Conservation (phyloP, 257 asterid genomes). For the Solanum peruvianum region DNA sequence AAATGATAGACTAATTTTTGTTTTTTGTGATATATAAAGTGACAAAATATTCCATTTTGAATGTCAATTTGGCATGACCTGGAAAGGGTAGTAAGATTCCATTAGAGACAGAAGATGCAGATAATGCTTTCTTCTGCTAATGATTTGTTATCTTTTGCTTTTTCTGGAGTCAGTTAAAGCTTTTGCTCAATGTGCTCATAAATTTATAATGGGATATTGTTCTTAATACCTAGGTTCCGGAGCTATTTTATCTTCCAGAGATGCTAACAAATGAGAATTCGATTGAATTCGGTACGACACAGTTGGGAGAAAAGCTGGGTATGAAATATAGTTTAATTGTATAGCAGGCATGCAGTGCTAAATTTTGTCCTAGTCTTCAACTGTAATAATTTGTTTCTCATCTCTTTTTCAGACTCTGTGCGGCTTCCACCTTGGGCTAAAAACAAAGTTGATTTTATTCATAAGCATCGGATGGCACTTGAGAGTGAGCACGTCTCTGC, state of each 20-base stretch:
- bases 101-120: neutral
- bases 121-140: neutral
- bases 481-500: constrained; percentile 96
- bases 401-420: constrained; percentile 46
- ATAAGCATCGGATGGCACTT: constrained; percentile 91
- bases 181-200: constrained; percentile 5
- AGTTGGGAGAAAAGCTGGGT: constrained; percentile 89
- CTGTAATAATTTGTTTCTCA: neutral
- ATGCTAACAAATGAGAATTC: constrained; percentile 65
- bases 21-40: neutral
- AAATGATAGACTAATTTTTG: neutral
- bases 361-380: neutral
- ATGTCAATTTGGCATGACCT: neutral
- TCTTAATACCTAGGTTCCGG: constrained; percentile 58
- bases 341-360: neutral
- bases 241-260: constrained; percentile 88
- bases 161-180: neutral
- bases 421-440: constrained; percentile 95
- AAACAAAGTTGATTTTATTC: constrained; percentile 86
- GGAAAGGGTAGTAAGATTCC: neutral
- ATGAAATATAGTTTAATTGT: constrained; percentile 13
- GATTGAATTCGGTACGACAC: constrained; percentile 82
- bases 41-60: neutral
- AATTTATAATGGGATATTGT: neutral
- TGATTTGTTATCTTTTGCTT: neutral